phyloP scores from a whole-genome alignment of 257 asterid genomes.

The Nicotiana noctiflora region DNA sequence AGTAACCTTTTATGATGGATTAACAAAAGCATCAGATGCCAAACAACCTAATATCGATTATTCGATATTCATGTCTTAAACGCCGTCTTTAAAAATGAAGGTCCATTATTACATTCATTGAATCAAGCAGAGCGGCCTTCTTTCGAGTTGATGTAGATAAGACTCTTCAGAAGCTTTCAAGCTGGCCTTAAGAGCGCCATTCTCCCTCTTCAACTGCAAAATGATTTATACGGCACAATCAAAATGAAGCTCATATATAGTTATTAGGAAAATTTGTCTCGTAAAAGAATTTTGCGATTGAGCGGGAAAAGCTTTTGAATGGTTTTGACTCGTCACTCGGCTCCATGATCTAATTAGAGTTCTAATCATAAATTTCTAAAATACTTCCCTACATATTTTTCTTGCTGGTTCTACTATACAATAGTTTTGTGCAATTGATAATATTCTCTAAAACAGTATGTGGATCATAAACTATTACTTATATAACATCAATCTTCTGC shows the following conservation, averaged over 20 bases:
- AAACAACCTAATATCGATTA: not conserved
- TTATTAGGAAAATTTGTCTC: not conserved
- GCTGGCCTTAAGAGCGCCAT: constrained; percentile 34
- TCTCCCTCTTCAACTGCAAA: constrained; percentile 51
- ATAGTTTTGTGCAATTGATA: not conserved
- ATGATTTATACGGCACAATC: not conserved
- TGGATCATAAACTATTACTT: not conserved
- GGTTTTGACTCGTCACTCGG: not conserved
- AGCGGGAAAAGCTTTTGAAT: not conserved
- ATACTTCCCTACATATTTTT: not conserved
- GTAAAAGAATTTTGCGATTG: not conserved
- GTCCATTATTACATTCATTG: not conserved
- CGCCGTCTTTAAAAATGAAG: not conserved
- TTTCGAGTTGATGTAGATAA: not conserved
- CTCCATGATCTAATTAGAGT: not conserved
- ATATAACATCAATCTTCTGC: not conserved
- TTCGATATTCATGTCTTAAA: not conserved
- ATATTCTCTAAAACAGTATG: not conserved
- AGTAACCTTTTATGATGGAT: not conserved
- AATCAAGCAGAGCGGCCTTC: not conserved
- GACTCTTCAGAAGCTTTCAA: constrained; percentile 23
- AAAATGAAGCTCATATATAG: not conserved
- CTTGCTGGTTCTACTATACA: not conserved
- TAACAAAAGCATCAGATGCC: not conserved
- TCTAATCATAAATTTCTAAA: not conserved